phyloP scores from a whole-genome alignment of 352 stramenopile genomes.

The Globisporangium alternatum region DNA sequence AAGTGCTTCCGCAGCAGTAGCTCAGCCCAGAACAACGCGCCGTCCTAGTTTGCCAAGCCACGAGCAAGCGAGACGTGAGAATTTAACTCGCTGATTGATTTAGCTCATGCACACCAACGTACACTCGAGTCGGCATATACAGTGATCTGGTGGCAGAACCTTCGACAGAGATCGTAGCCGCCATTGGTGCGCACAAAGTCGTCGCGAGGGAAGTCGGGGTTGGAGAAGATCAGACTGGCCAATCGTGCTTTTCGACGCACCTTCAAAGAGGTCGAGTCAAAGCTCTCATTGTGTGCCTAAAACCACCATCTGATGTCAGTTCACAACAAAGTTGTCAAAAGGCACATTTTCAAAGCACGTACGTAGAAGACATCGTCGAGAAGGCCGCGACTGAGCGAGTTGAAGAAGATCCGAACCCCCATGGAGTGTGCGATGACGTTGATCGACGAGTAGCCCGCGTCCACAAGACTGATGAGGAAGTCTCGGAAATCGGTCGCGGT shows the following conservation, averaged over 20 bases:
- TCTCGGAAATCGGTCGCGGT: slow-evolving; percentile 27
- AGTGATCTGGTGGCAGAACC: slow-evolving; percentile 65
- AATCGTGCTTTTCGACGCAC: slow-evolving; percentile 15
- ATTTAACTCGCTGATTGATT: not conserved
- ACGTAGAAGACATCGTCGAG: slow-evolving; percentile 29
- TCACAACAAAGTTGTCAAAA: not conserved
- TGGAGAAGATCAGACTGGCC: slow-evolving; percentile 69
- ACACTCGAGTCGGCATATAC: slow-evolving; percentile 64
- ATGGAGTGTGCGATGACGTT: slow-evolving; percentile 40
- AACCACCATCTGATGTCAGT: not conserved
- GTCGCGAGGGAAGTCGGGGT: slow-evolving; percentile 72
- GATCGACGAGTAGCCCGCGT: slow-evolving; percentile 36
- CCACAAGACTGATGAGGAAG: slow-evolving; percentile 30
- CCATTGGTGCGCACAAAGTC: slow-evolving; percentile 60
- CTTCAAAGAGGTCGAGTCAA: not conserved
- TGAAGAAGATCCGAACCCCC: slow-evolving; percentile 37
- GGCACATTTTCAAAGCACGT: not conserved
- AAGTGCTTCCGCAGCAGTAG: slow-evolving; percentile 40
- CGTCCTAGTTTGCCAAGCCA: slow-evolving; percentile 26
- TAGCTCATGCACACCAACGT: not conserved
- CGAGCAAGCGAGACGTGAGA: not conserved
- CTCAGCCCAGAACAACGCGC: slow-evolving; percentile 74
- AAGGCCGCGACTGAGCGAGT: slow-evolving; percentile 13
- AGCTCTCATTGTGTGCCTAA: not conserved
- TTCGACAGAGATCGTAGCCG: slow-evolving; percentile 49